Base-by-base conservation (phyloP, 148 eudicot species). In the Tetragonia tetragonoides region DNA sequence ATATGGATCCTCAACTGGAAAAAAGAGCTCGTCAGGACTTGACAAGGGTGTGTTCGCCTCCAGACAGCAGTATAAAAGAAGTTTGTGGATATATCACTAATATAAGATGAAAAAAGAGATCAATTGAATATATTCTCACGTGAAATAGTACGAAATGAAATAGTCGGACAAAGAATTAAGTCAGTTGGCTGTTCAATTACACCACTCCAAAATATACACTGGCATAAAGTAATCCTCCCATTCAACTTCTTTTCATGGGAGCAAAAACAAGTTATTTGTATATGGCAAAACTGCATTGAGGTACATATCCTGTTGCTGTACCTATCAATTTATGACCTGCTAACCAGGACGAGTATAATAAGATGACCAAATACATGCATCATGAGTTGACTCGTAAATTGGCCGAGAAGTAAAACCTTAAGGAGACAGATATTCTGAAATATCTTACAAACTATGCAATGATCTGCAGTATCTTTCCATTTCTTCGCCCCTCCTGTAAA, bases 281-380 rank as follows among this genome's bases (percentile, higher is more conserved):
- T 77, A 67, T 14, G 66, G 68, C 84, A 77, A 77, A 82, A 81
- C 64, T 81, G 73, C 46, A 81, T 39, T 61, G 69, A 82, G 81
- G 73, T 47, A 40, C 39, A 69, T 60, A 42, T 39, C 59, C 63
- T 70, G 49, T 54, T 21, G 28, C 66, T 75, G 70, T 68, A 81
- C 56, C 71, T 60, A 62, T 41, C 59, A 37, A 20, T 47, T 10
- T n/a, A n/a, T 60, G 10, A 34, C 66, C 24, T 10, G 20, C 77
- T 74, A 74, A 15, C 53, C 21, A 73, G 20, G 38, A 57, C 28
- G 64, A 60, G 21, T 74, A 60, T 41, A 20, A 20, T 59, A 61
- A 0, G 46, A 59, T 16, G 49, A 23, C 28, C 60, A 73, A 61
- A 41, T 21, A 74, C 38, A 74, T 40, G 67, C 66, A 40, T 24